These are phyloP conservation scores for Ceratobasidium sp. DNA, from an alignment of 1,284 basidiomycete genomes.

Conservation along the genomic window DNA sequence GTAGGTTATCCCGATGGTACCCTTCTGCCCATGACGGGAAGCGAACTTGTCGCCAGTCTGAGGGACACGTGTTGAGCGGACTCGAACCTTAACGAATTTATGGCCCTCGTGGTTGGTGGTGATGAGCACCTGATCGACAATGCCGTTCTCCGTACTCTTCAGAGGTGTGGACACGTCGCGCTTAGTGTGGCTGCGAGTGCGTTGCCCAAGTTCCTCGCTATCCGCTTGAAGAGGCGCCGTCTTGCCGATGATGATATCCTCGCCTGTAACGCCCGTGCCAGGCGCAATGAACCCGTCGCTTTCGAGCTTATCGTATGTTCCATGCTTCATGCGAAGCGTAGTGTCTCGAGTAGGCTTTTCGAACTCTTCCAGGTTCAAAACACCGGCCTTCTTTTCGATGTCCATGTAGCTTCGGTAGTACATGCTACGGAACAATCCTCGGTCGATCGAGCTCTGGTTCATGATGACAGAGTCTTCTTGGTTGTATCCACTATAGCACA, in stretches of 20 bases:
- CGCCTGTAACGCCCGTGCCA: slow-evolving; percentile 93
- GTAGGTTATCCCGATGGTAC: slow-evolving; percentile 99
- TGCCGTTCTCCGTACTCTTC: slow-evolving; percentile 97
- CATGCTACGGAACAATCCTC: slow-evolving; percentile 97
- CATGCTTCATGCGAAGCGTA: slow-evolving; percentile 96
- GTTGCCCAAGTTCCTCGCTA: slow-evolving; percentile 96
- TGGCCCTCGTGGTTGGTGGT: slow-evolving; percentile 96
- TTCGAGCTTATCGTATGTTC: slow-evolving; percentile 98
- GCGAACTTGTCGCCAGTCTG: slow-evolving; percentile 99
- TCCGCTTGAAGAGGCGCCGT: slow-evolving; percentile 97
- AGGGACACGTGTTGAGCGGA: slow-evolving; percentile 94
- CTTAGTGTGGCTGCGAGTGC: slow-evolving; percentile 89
- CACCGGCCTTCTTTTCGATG: slow-evolving; percentile 96
- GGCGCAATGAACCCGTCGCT: slow-evolving; percentile 96
- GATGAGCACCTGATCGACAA: slow-evolving; percentile 97
- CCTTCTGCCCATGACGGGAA: slow-evolving; percentile 99
- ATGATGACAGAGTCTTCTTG: slow-evolving; percentile 99
- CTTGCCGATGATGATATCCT: slow-evolving; percentile 99
- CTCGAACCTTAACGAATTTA: slow-evolving; percentile 98
- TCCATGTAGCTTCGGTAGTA: slow-evolving; percentile 99
- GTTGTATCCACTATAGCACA: slow-evolving; percentile 99
- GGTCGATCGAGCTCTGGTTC: slow-evolving; percentile 99
- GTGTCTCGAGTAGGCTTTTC: slow-evolving; percentile 96
- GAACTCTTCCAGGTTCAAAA: slow-evolving; percentile 94
- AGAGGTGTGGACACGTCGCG: slow-evolving; percentile 97